Evolutionary conservation across 1,284 basidiomycete species (phyloP), one percentile per base, ranked within the genome.

Genomic region (Rhodotorula sp.): DNA sequence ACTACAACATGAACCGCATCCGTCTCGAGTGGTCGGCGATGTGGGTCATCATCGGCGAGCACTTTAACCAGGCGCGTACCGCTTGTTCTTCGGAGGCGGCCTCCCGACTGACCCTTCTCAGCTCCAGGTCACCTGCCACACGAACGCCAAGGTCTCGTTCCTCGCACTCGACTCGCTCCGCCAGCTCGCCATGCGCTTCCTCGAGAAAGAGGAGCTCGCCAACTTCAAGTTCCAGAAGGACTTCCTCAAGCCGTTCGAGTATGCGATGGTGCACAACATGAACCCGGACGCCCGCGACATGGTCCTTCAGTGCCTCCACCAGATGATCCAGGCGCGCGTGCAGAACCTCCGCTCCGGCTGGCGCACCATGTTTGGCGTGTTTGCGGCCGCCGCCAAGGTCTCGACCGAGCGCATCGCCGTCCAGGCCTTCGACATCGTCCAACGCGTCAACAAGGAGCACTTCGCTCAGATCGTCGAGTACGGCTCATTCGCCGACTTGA

Each of bases 211-310:
- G 79, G 96, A 99, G 80, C 80, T 99, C 73, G 88, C 93, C 0
- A 94, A 98, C 82, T 99, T 99, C 86, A 94, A 95, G 79, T 99
- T 99, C 82, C 96, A 99, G 78, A 99, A 99, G 81, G 96, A 99
- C 80, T 99, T 99, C 82, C 82, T 99, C 66, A 91, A 93, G 79
- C 96, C 96, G 1, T 99, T 99, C 80, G 94, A 99, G 82, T 90
- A 96, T 80, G 94, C 97, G 2, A 99, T 99, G 91, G 86, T 90
- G 54, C 90, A 98, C 79, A 99, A 98, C 81, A 86, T 88, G 69
- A 96, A 97, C 80, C 89, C 92, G 7, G 95, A 98, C 77, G 89
- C 96, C 54, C 88, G 95, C 67, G 96, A 99, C 79, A 93, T 99
- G 93, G 95, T 95, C 29, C 82, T 99, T 65, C 94, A 97, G 86